phyloP scores from a whole-genome alignment of 495 filamentous ascomycete species.

The Daldinia grandis region DNA sequence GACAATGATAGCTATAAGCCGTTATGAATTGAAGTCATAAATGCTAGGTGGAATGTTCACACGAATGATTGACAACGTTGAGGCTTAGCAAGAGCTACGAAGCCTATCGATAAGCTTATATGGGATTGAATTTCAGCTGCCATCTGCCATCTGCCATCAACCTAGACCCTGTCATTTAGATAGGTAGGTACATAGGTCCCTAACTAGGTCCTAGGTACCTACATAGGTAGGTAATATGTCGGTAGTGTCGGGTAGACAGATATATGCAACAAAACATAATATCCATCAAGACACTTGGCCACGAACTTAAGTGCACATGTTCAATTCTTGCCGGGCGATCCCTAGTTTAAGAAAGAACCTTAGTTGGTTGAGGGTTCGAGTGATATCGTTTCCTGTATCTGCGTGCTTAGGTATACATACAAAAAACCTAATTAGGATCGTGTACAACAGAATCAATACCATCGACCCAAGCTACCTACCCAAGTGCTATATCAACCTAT shows the following conservation, averaged over 20 bases:
- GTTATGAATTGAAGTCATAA: slow-evolving; percentile 25
- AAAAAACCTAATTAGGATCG: background rate
- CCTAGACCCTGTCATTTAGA: background rate
- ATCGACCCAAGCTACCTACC: background rate
- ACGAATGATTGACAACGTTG: background rate
- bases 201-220: too few species aligned
- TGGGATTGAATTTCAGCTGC: slow-evolving; percentile 15
- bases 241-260: background rate
- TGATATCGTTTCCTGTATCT: too few species aligned
- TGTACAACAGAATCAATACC: background rate
- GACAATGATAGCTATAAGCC: slow-evolving; percentile 24
- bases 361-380: too few species aligned
- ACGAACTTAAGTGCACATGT: too few species aligned
- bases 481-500: background rate
- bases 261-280: background rate
- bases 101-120: slow-evolving; percentile 29
- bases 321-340: too few species aligned
- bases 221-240: too few species aligned
- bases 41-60: background rate
- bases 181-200: background rate
- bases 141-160: background rate
- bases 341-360: too few species aligned
- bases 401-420: background rate
- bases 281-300: too few species aligned
- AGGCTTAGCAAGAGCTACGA: slow-evolving; percentile 17